phyloP scores from a whole-genome alignment of 2,329 filamentous ascomycete genomes.

The Colletotrichum orbiculare region DNA sequence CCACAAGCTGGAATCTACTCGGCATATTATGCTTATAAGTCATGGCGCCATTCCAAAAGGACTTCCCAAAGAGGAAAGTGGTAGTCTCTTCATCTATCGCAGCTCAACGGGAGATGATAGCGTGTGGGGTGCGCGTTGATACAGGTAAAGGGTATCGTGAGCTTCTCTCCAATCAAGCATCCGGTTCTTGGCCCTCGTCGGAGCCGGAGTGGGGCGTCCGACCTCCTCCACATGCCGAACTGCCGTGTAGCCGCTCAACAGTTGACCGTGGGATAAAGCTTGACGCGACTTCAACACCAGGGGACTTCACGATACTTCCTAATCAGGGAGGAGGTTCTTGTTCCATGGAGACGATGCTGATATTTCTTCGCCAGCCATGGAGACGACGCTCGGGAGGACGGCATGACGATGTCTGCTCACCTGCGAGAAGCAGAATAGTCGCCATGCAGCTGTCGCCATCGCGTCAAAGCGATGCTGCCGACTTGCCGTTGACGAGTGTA shows the following conservation, averaged over 20 bases:
- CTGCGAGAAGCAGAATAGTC: conserved; percentile 28
- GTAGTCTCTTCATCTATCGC: conserved; percentile 13
- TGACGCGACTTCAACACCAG: conserved; percentile 10
- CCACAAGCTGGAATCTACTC: conserved; percentile 4
- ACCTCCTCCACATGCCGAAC: conserved; percentile 14
- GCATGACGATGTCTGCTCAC: conserved; percentile 24
- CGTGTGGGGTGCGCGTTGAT: conserved; percentile 5
- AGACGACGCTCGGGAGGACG: conserved; percentile 12
- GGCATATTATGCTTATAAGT: conserved; percentile 19
- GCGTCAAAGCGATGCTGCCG: background rate
- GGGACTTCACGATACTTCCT: conserved; percentile 25
- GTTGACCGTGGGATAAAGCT: conserved; percentile 4
- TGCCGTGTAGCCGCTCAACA: conserved; percentile 15
- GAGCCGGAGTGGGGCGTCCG: background rate
- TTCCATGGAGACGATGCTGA: background rate
- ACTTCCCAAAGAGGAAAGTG: conserved; percentile 26
- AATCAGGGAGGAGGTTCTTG: conserved; percentile 28
- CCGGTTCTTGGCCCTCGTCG: background rate
- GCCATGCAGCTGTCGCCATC: background rate
- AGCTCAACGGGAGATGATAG: conserved; percentile 5
- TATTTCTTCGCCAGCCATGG: background rate
- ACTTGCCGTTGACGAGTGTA: background rate
- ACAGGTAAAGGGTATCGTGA: background rate
- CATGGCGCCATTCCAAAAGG: conserved; percentile 11
- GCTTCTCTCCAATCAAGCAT: conserved; percentile 10